phyloP scores from a whole-genome alignment of 2,329 filamentous ascomycete genomes.

The Talaromyces sp. region DNA sequence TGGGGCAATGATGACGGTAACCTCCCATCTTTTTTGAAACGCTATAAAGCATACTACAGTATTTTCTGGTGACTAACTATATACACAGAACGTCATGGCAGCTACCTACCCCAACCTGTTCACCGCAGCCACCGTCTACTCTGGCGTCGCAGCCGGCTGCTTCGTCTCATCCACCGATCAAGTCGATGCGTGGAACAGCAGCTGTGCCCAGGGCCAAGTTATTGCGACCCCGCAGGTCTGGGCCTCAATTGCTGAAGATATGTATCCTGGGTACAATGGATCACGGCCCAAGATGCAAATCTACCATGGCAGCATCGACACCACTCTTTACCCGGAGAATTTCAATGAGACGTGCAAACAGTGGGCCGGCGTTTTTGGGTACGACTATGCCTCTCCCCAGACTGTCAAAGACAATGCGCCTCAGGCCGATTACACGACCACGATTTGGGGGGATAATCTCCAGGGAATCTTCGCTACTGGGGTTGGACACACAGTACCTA shows the following conservation, averaged over 20 bases:
- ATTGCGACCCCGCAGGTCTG: constrained; percentile 34
- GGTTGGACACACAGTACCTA: constrained; percentile 17
- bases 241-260: constrained; percentile 20
- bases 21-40: not conserved
- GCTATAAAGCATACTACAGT: too few relatives aligned
- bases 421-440: constrained; percentile 16
- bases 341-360: constrained; percentile 1
- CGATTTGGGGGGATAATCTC: constrained; percentile 17
- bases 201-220: constrained; percentile 5
- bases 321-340: not conserved
- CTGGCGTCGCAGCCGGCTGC: constrained; percentile 5
- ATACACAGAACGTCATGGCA: constrained; percentile 2
- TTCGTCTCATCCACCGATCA: constrained; percentile 10
- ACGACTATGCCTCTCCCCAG: constrained; percentile 16
- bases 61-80: not conserved
- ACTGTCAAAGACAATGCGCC: constrained; percentile 13
- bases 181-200: constrained; percentile 19
- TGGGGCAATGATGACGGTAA: constrained; percentile 8
- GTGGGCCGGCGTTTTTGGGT: constrained; percentile 8
- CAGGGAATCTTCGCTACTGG: constrained; percentile 20
- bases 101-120: constrained; percentile 8
- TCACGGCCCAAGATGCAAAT: constrained; percentile 3
- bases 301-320: constrained; percentile 6
- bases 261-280: constrained; percentile 6
- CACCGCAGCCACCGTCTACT: constrained; percentile 2